These are phyloP conservation scores for Paragyromitra xinjiangensis DNA, from an alignment of 495 filamentous ascomycete species.

Conservation along the genomic window DNA sequence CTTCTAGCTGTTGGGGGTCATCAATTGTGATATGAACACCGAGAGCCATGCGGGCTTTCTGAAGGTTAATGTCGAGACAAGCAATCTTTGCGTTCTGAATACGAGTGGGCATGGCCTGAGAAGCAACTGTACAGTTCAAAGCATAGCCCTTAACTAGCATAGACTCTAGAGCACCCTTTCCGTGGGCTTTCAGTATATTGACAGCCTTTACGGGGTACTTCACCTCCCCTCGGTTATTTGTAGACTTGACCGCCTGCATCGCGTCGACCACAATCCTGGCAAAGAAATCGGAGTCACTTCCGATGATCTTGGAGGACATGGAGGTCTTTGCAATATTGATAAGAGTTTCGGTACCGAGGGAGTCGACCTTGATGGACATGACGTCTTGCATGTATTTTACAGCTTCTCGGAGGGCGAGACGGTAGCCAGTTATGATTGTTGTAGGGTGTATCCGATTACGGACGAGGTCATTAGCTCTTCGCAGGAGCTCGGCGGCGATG, in stretches of 20 bases:
- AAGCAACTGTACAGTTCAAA: constrained; percentile 97
- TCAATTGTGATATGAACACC: constrained; percentile 98
- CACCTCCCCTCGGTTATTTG: constrained; percentile 84
- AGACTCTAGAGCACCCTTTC: constrained; percentile 88
- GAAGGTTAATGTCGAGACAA: constrained; percentile 95
- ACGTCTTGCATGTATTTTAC: constrained; percentile 99
- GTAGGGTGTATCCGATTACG: constrained; percentile 99
- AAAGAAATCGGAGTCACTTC: constrained; percentile 95
- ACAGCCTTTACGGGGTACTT: constrained; percentile 99
- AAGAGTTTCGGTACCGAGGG: constrained; percentile 85
- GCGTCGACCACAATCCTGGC: constrained; percentile 96
- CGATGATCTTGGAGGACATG: constrained; percentile 99
- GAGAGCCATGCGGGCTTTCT: constrained; percentile 98
- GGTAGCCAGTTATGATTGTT: constrained; percentile 98
- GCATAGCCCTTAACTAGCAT: constrained; percentile 95
- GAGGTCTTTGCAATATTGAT: constrained; percentile 97
- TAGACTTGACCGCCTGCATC: constrained; percentile 92
- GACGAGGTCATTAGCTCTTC: constrained; percentile 95
- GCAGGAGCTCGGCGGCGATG: constrained; percentile 93
- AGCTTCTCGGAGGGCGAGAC: constrained; percentile 92
- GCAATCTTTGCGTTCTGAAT: constrained; percentile 96
- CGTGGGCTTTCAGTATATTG: constrained; percentile 97
- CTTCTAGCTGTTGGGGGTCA: constrained; percentile 94
- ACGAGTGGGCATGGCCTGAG: constrained; percentile 95
- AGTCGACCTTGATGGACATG: constrained; percentile 91